Conservation (phyloP, 2,329 filamentous ascomycete species). For the Alternaria ventricosa region DNA sequence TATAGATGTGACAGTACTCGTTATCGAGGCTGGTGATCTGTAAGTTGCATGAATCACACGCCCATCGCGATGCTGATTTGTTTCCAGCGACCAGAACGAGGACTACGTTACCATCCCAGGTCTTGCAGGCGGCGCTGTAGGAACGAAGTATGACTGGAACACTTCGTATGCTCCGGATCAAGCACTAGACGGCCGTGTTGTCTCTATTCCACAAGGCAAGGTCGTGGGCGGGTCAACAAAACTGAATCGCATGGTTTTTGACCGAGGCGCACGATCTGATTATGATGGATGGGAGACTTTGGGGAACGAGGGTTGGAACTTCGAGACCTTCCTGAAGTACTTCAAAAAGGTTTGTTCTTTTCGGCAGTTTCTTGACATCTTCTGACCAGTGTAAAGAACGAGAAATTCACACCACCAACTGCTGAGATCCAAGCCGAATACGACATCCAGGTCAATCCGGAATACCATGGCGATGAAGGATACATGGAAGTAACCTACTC, state of each 20-base stretch:
- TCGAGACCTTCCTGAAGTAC: conserved; percentile 33
- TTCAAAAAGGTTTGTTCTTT: conserved; percentile 28
- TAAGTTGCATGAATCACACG: conserved; percentile 1
- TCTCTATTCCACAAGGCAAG: conserved; percentile 25
- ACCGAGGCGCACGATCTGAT: conserved; percentile 36
- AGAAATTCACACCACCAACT: conserved; percentile 27
- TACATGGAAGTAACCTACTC: conserved; percentile 28
- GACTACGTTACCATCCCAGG: conserved; percentile 32
- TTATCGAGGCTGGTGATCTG: conserved; percentile 35
- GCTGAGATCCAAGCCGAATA: conserved; percentile 26
- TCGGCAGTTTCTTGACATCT: background rate
- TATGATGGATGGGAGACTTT: conserved; percentile 40
- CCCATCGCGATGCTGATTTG: conserved; percentile 6
- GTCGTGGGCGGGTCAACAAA: conserved; percentile 34
- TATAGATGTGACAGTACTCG: conserved; percentile 25
- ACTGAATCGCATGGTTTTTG: conserved; percentile 50
- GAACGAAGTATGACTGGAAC: conserved; percentile 38
- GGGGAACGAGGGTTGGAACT: conserved; percentile 37
- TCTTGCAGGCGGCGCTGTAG: conserved; percentile 29
- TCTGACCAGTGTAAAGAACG: conserved; percentile 22
- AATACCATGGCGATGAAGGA: conserved; percentile 22
- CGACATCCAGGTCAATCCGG: conserved; percentile 21
- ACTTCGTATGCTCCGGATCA: conserved; percentile 21
- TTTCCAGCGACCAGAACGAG: conserved; percentile 26
- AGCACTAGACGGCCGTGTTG: conserved; percentile 16